Evolutionary conservation across 345 rosid genomes (phyloP), one percentile per base, ranked within the genome.

Genomic region (Dipteronia dyeriana): DNA sequence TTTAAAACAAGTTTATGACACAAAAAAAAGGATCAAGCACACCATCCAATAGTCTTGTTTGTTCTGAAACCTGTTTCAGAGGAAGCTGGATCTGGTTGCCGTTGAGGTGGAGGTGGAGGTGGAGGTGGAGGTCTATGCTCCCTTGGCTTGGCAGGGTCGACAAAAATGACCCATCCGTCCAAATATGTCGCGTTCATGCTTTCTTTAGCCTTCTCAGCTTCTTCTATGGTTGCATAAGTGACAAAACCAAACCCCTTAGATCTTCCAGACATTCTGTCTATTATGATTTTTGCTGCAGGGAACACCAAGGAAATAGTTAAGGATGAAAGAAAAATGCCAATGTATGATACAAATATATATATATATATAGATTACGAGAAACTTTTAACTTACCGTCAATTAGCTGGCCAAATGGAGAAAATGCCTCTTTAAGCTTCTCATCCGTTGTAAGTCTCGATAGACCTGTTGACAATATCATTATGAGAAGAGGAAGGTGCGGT

Each of bases 161-260:
- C 94, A 73, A 95, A 95, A 43, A 95, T 92, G 17, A 92, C 98
- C 99, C 99, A 95, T 65, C 99, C 99, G 39, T 95, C 97, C 78
- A 95, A 84, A 76, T 83, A 91, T 84, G 91, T 91, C 14, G 97
- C 97, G 76, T 95, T 95, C 99, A 91, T 89, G 31, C 82, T 90
- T 84, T 90, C 91, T 70, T 84, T 91, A 19, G 99, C 98, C 70
- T 90, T 90, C 83, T 90, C 98, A 26, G 99, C 99, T 77, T 95
- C 98, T 78, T 95, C 92, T 70, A 93, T 68, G 9, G 91, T 84
- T 60, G 81, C 75, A 66, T 87, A 95, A 3, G 94, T 87, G 39
- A 92, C 91, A 80, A 93, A 95, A 45, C 88, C 97, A 54, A 90
- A 93, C 19, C 98, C 99, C 80, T 90, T 93, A 0, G 99, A 91